phyloP scores from a whole-genome alignment of 2,329 filamentous ascomycete species.

The Pseudopyrenochaeta lycopersici region DNA sequence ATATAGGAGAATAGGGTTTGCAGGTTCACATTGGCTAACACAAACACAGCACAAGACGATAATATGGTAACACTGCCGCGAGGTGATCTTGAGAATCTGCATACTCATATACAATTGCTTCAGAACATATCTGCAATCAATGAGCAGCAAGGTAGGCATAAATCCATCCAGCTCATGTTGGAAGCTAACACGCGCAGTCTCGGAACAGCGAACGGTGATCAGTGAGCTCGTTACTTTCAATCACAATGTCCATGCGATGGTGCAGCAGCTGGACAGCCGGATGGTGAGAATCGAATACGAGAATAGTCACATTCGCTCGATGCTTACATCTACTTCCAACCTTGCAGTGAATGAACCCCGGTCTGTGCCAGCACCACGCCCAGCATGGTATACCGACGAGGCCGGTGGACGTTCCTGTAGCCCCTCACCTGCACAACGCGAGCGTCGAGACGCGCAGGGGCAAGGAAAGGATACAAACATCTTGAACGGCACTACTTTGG shows the following conservation, averaged over 20 bases:
- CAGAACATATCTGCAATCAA: background rate
- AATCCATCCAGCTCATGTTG: background rate
- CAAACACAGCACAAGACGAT: constrained; percentile 1
- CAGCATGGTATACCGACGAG: background rate
- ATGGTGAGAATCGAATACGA: constrained; percentile 93
- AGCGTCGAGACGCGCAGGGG: background rate
- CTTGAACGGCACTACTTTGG: background rate
- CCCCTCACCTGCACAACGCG: constrained; percentile 3
- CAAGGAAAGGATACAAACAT: background rate
- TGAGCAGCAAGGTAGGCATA: background rate
- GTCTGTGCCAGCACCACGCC: background rate
- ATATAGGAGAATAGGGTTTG: background rate
- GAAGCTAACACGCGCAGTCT: constrained; percentile 9
- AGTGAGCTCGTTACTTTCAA: constrained; percentile 4
- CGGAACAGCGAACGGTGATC: background rate
- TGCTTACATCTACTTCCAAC: background rate
- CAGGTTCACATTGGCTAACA: background rate
- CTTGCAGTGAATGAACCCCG: background rate
- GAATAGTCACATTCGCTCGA: constrained; percentile 57
- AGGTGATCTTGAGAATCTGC: background rate
- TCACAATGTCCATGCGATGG: background rate
- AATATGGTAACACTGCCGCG: background rate
- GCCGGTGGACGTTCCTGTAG: background rate
- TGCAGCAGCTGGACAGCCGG: constrained; percentile 76
- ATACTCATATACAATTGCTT: background rate